phyloP scores from a whole-genome alignment of 331 rosid genomes.

The Phaseolus coccineus region DNA sequence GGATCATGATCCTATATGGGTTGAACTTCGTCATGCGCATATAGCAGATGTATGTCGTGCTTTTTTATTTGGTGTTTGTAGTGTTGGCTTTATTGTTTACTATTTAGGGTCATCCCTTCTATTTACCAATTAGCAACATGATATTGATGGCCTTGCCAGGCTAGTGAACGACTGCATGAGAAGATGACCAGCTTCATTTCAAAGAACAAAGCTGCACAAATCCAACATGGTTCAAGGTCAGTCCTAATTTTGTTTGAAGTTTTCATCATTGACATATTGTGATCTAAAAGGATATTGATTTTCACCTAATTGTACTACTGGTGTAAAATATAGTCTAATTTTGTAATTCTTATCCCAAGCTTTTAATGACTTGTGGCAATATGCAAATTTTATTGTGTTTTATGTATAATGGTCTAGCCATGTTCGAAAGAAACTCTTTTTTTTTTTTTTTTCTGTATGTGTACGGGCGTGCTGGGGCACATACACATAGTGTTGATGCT shows the following conservation, averaged over 20 bases:
- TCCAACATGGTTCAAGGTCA: constrained; percentile 89
- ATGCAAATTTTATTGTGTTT: constrained; percentile 1
- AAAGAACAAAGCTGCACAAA: constrained; percentile 93
- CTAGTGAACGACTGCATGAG: constrained; percentile 88
- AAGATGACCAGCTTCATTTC: constrained; percentile 87
- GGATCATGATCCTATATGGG: constrained; percentile 96
- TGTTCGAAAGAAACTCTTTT: neutral
- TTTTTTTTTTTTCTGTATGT: constrained; percentile 1
- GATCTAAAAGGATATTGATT: constrained; percentile 30
- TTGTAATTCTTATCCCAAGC: constrained; percentile 10
- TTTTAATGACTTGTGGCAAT: constrained; percentile 27
- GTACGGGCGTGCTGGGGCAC: neutral
- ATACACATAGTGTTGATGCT: neutral
- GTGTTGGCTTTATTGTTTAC: constrained; percentile 14
- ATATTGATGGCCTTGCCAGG: constrained; percentile 68
- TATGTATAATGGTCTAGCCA: neutral
- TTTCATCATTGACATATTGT: constrained; percentile 20
- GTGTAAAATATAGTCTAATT: constrained; percentile 12
- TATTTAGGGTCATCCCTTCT: constrained; percentile 20
- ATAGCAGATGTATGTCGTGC: constrained; percentile 81
- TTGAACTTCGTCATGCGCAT: constrained; percentile 96
- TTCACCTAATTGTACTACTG: constrained; percentile 5
- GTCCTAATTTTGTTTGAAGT: constrained; percentile 33
- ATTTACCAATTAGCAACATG: constrained; percentile 24
- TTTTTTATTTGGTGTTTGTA: constrained; percentile 15